Evolutionary conservation across 2,329 filamentous ascomycete species (phyloP), one percentile per base, ranked within the genome.

Genomic region (Neophaeococcomyces mojaviensis): DNA sequence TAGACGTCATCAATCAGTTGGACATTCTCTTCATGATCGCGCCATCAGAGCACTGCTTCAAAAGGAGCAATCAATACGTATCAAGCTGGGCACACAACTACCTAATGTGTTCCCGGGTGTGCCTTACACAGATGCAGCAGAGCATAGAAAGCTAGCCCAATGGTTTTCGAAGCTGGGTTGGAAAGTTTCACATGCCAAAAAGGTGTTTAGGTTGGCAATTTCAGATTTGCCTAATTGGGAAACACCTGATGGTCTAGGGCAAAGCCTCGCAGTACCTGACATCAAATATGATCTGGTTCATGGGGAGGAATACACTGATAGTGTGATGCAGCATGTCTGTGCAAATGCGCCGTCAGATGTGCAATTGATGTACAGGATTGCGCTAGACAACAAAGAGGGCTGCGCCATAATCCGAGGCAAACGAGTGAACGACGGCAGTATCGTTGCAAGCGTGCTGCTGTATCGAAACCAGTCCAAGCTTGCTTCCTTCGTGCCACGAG

Each of bases 121-220:
- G 8, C 88, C 89, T 0, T 80, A 76, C n/a, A 73, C 69, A 4
- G 79, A 86, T 36, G 68, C 70, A 2, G 67, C 73, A 3, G 79
- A 82, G 56, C 71, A 77, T 13, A 81, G 79, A 60, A 71, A 73
- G 39, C 63, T 81, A 18, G 72, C 79, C n/a, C 76, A 78, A 37
- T 97, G 89, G 89, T 95, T 96, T 62, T 79, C 82, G n/a, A 86
- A 83, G 53, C 77, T 88, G 38, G 89, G 90, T 12, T 96, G 89
- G 89, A 88, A 94, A 58, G 83, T 77, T 2, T 73, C 77, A 0
- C 68, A 80, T 3, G 79, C 79, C 2, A 72, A 76, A 9, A 70
- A 78, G 0, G 74, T 84, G 0, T 82, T 78, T 57, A 88, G 84
- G 61, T 82, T 94, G 74, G 69, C 81, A 2, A 82, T 92, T 39